phyloP scores from a whole-genome alignment of 2,329 filamentous ascomycete genomes.

The Ophiostoma sp. region DNA sequence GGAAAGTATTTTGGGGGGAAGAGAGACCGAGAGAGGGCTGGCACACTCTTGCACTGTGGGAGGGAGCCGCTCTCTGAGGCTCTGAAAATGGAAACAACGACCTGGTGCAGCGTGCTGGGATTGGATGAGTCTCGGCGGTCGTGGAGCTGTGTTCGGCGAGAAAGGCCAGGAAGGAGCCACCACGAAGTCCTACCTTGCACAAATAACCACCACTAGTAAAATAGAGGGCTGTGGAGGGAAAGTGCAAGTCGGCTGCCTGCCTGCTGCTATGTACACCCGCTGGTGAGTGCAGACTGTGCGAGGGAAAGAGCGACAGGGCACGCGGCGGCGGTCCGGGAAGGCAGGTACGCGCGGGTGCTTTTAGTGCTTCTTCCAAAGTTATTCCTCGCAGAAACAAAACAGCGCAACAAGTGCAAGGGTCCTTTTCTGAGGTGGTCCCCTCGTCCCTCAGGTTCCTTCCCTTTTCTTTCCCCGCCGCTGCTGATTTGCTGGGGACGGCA shows the following conservation, averaged over 20 bases:
- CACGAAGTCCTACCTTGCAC: not conserved
- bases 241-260: slow-evolving; percentile 4
- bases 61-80: not conserved
- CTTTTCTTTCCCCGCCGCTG: not conserved
- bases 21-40: not conserved
- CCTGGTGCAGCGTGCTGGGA: not conserved
- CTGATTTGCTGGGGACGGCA: slow-evolving; percentile 5
- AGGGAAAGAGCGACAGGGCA: slow-evolving; percentile 18
- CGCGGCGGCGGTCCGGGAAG: not conserved
- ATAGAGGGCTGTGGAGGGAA: not conserved
- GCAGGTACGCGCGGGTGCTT: slow-evolving; percentile 7
- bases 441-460: not conserved
- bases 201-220: not conserved
- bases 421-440: not conserved
- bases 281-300: not conserved
- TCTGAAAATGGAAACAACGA: slow-evolving; percentile 13
- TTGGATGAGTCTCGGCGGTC: slow-evolving; percentile 15
- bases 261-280: not conserved
- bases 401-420: not conserved
- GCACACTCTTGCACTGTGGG: not conserved
- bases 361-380: not conserved
- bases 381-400: not conserved
- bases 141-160: slow-evolving; percentile 3
- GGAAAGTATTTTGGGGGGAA: not conserved
- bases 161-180: not conserved